Evolutionary conservation across 2,329 filamentous ascomycete species (phyloP), one percentile per base, ranked within the genome.

Genomic region (Ophiostoma sp.): DNA sequence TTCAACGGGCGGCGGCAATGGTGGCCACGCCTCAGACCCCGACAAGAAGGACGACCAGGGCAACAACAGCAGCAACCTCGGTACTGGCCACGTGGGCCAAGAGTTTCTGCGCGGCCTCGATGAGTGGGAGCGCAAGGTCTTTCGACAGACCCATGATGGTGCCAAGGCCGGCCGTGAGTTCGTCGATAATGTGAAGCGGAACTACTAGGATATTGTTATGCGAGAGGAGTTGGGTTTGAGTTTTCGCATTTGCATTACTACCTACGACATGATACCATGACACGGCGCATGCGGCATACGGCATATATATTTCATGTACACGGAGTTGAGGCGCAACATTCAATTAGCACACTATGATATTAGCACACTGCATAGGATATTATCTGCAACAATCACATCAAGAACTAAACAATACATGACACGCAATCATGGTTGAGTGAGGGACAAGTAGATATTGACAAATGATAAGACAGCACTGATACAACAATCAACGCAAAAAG

Each of bases 71-170:
- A 81, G 81, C 41, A 79, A 83, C 12, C 78, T 85, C 80, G 79
- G 85, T 78, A 75, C 89, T 78, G 72, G 84, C 80, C 71, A 86
- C 81, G 73, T 89, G 81, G 89, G 88, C 1, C 88, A 88, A 69
- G 93, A 97, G 73, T 98, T 98, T 74, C 81, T 97, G 74, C 84
- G 91, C 42, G 93, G 93, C 0, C 78, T 99, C 68, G 95, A 98
- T 75, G 93, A 98, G 80, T 93, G 88, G 78, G 95, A 99, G 81
- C 85, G 93, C 73, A 84, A 84, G 70, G 72, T 94, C 72, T 94
- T 94, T 75, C 84, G 89, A 63, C 86, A 85, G 69, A 87, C 88
- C 0, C 91, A 93, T 75, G 89, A 93, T 72, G 89, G 89, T 16
- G 84, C 87, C 1, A 93, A 89, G 77, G 81, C 84, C 7, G 84